Base-by-base conservation (phyloP, 495 filamentous ascomycete genomes). In the Xylaria bambusicola region DNA sequence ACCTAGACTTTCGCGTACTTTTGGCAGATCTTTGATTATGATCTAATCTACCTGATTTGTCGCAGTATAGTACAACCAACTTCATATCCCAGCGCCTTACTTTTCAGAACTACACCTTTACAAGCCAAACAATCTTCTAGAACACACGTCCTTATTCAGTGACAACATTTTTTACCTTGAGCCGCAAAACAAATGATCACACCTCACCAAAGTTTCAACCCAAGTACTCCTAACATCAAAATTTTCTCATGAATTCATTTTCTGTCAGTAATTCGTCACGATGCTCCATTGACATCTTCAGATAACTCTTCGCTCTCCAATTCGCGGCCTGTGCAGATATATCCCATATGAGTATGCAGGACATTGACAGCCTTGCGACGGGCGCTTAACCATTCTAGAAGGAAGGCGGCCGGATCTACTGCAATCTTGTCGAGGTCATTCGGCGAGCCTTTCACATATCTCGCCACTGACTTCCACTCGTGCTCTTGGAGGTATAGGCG, bases 321-420 rank as follows among this genome's bases (percentile, higher is more conserved):
- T 3, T 48, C 45, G 29, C 72, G 69, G 1, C 76, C 78, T 0
- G 75, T 76, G 44, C 77, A 80, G 6, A 86, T 69, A 58, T 79
- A 80, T 0, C 82, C 82, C 75, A 86, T 82, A 0, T 80, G 83
- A 0, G 82, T 86, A 35, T 83, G 78, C 23, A 68, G 59, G 15
- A 83, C 72, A 48, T 84, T 77, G 33, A 82, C 80, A 1, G 79
- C 79, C 50, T 80, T 79, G 17, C 80, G 75, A 3, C 78, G 71
- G 8, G 81, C 56, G 2, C 75, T 64, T 2, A 84, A 66, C 81
- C 80, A 85, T 17, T 84, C 80, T 10, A 77, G 9, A 31, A 53
- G 8, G 35, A 50, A 26, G 27, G 35, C 6, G 20, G 23, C 46
- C 4, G 40, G 54, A 9, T 46, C 38, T n/a, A 26, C 17, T 17